These are phyloP conservation scores for Aegilops speltoides DNA, from an alignment of 176 grass and related monocot genomes.

Conservation along the genomic window DNA sequence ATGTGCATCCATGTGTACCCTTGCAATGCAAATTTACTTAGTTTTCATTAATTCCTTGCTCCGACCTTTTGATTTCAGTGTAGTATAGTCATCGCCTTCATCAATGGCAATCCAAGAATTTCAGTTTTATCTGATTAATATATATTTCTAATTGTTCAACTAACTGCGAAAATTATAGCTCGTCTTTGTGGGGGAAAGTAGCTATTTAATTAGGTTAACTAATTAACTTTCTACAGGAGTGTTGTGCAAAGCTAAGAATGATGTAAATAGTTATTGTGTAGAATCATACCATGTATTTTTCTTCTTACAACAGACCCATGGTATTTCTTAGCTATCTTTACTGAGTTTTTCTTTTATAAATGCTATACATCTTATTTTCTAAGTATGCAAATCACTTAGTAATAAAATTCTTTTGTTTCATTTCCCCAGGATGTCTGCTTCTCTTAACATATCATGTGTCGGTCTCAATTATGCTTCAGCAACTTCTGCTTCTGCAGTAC, in stretches of 20 bases:
- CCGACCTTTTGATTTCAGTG: not conserved
- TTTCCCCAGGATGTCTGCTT: constrained; percentile 35
- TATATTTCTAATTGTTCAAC: not conserved
- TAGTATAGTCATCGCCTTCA: not conserved
- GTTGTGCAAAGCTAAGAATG: not conserved
- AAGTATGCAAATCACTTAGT: not conserved
- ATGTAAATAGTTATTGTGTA: not conserved
- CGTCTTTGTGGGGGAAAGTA: not conserved
- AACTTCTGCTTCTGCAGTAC: constrained; percentile 40
- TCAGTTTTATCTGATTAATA: not conserved
- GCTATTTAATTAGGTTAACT: not conserved
- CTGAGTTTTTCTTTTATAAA: not conserved
- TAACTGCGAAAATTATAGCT: not conserved
- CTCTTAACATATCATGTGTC: constrained; percentile 29
- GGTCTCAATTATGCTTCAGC: constrained; percentile 44
- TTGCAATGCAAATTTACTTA: not conserved
- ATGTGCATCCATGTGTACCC: constrained; percentile 2
- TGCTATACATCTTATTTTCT: not conserved
- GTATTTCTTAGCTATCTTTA: not conserved
- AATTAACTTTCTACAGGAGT: not conserved
- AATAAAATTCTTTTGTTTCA: not conserved
- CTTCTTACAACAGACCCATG: not conserved
- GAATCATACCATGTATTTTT: not conserved
- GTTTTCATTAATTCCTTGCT: not conserved
- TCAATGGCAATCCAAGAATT: not conserved